These are phyloP conservation scores for Neocatenulostroma microsporum DNA, from an alignment of 2,329 filamentous ascomycete species.

Conservation along the genomic window DNA sequence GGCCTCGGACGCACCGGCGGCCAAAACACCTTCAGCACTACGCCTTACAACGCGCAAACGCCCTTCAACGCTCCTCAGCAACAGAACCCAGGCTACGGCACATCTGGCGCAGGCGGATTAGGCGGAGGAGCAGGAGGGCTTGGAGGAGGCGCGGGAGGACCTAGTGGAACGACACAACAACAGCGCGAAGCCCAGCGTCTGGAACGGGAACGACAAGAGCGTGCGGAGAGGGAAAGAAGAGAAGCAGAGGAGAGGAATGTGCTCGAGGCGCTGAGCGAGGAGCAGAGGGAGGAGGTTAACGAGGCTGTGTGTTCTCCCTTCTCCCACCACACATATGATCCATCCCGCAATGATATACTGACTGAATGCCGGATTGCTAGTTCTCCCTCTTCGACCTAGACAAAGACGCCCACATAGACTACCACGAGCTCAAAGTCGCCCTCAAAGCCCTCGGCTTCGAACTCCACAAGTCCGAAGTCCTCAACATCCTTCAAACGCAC, in stretches of 20 bases:
- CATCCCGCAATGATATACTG: conserved; percentile 3
- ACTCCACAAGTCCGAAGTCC: conserved; percentile 75
- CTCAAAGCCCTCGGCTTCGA: conserved; percentile 94
- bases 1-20: conserved; percentile 37
- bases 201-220: conserved; percentile 36
- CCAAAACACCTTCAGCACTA: conserved; percentile 12
- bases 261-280: conserved; percentile 61
- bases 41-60: conserved; percentile 25
- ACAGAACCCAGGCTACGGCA: conserved; percentile 16
- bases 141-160: conserved; percentile 23
- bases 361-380: conserved; percentile 47
- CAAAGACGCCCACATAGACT: conserved; percentile 88
- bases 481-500: conserved; percentile 70
- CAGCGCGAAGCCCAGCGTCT: conserved; percentile 36
- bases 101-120: conserved; percentile 6
- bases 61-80: conserved; percentile 29
- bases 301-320: conserved; percentile 63
- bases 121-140: conserved; percentile 23
- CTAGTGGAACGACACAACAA: conserved; percentile 28
- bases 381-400: conserved; percentile 96
- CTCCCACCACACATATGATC: conserved; percentile 15
- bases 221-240: conserved; percentile 34
- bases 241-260: conserved; percentile 39
- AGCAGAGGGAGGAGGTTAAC: conserved; percentile 86
- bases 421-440: conserved; percentile 95